Conservation (phyloP, 768 basidiomycete species). For the Suillus paluster region DNA sequence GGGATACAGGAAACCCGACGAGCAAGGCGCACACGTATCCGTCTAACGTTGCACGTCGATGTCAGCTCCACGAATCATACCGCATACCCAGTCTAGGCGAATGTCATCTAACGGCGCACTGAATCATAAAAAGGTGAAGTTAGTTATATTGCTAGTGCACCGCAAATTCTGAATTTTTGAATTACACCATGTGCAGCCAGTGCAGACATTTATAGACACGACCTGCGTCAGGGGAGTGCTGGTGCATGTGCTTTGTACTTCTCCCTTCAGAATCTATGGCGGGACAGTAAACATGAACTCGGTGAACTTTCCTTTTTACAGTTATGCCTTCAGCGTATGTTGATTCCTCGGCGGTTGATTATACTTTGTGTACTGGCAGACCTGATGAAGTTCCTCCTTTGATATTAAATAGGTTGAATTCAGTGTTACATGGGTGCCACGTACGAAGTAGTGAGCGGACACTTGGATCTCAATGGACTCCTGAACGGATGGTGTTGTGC, state of each 20-base stretch:
- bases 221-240: neutral
- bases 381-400: too few species aligned
- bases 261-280: neutral
- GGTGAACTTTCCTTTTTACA: neutral
- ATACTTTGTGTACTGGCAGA: too few species aligned
- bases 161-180: neutral
- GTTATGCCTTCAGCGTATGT: neutral
- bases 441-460: too few species aligned
- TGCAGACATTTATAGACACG: neutral
- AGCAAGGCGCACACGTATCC: slow-evolving; percentile 23
- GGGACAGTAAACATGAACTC: neutral
- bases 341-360: too few species aligned
- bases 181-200: neutral
- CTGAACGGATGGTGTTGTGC: too few species aligned
- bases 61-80: neutral
- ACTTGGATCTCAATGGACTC: too few species aligned
- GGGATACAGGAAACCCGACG: slow-evolving; percentile 49
- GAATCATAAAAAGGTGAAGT: neutral
- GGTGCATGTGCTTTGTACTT: neutral
- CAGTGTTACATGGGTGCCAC: too few species aligned
- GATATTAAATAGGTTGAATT: too few species aligned
- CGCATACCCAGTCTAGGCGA: neutral
- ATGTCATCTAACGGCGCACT: neutral
- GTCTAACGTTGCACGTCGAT: slow-evolving; percentile 1
- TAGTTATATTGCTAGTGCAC: neutral